Conservation (phyloP, 192 early-diverging fungal species). For the Chytriomyces sp. region DNA sequence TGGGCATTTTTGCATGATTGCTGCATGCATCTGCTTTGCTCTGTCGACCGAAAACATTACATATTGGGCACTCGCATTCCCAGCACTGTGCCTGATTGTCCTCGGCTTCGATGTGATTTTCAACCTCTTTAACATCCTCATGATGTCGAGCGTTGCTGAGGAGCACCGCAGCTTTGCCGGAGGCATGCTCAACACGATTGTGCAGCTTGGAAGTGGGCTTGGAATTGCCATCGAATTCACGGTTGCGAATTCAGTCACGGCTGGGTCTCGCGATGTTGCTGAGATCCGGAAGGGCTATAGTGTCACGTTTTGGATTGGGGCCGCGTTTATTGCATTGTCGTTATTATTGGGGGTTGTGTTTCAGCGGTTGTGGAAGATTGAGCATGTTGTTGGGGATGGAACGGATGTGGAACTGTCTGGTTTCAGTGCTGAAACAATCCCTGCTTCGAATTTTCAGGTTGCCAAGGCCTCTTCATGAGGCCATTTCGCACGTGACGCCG, state of each 20-base stretch:
- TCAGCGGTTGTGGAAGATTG: conserved; percentile 8
- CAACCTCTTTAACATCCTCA: conserved; percentile 19
- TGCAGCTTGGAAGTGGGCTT: conserved; percentile 40
- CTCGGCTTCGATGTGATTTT: conserved; percentile 25
- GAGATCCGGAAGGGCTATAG: conserved; percentile 30
- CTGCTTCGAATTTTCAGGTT: too few relatives aligned
- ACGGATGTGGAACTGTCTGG: too few relatives aligned
- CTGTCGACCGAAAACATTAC: background rate
- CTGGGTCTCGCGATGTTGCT: conserved; percentile 19
- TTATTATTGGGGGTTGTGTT: conserved; percentile 31
- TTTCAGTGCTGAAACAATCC: too few relatives aligned
- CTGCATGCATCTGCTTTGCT: conserved; percentile 3
- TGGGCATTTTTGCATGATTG: conserved; percentile 10
- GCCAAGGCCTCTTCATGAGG: too few relatives aligned
- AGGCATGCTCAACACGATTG: conserved; percentile 43
- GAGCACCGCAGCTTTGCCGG: conserved; percentile 36
- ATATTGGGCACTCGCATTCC: conserved; percentile 26
- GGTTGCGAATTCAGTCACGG: conserved; percentile 32
- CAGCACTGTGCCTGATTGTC: conserved; percentile 10
- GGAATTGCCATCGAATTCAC: conserved; percentile 38
- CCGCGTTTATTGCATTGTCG: conserved; percentile 21
- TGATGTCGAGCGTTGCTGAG: conserved; percentile 3
- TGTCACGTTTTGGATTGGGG: conserved; percentile 37
- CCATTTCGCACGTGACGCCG: too few relatives aligned
- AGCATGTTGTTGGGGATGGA: too few relatives aligned